Evolutionary conservation across 345 rosid genomes (phyloP), one percentile per base, ranked within the genome.

Genomic region (Eucalyptus pumila): DNA sequence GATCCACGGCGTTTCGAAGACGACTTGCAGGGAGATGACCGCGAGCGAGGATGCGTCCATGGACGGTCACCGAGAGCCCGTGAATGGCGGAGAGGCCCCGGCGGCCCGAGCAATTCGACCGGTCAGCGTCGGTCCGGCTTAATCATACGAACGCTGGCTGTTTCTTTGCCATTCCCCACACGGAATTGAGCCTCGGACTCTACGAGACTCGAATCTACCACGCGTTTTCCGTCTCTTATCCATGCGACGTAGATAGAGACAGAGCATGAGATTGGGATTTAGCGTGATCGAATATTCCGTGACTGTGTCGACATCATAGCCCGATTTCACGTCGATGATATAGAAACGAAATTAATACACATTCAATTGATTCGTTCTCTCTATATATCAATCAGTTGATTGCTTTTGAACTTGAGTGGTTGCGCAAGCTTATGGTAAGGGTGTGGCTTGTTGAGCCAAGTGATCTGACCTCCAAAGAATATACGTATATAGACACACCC

Each of bases 281-380:
- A 69, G 44, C 0, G 6, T 3, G 44, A 17, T 34, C 2, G 2
- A 5, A 17, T 8, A 6, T 34, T 37, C 2, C 1, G 8, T 5
- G 14, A 2, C 37, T 5, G 3, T 21, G 40, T 72, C 0, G 5
- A 1, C 1, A 2, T 10, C 2, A 72, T 34, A 9, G 0, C 14
- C 2, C 0, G 26, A 72, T 72, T 72, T 34, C 26, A 8, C 4
- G 2, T 69, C 0, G 0, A n/a, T 14, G 5, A 27, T 7, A 65
- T 65, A 14, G 5, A n/a, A 65, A 15, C 0, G 6, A 65, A 65
- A 65, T 7, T 16, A 4, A 0, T 3, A 3, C 6, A 1, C 5
- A 0, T 65, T 1, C 6, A 14, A 14, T 65, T 4, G 0, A 15
- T n/a, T 65, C 0, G 1, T 14, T n/a, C 3, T n/a, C 7, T n/a